Base-by-base conservation (phyloP, 2,329 filamentous ascomycete genomes). In the Pseudodiploospora longispora region DNA sequence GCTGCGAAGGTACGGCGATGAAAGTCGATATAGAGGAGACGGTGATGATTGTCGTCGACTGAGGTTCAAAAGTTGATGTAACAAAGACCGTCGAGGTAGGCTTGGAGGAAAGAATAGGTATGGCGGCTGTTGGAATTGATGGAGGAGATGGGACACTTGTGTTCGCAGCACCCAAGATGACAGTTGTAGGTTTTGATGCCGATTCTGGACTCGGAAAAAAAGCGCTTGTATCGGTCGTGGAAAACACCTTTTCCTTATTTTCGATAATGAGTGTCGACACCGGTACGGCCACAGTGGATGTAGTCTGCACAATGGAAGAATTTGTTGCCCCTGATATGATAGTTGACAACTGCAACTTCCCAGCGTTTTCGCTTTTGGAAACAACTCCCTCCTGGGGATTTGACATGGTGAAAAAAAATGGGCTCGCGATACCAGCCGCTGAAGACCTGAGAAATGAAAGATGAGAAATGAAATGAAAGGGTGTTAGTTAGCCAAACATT, bases 331-430 rank as follows among this genome's bases (percentile, higher is more conserved):
- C 36, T 7, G 27, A 28, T 45, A 38, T 12, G 47, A 41, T 27
- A 19, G 52, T 43, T 35, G 49, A 50, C 49, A 47, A 47, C 36
- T 40, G 47, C 42, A 50, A 78, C 59, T 68, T 67, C 57, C 67
- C 71, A 41, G 72, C 72, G 46, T 67, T 59, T 43, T 76, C 63
- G 40, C 60, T 70, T 43, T 73, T 77, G 46, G 74, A 66, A 48
- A 71, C 70, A 47, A 69, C 68, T 56, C 71, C 69, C 55, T 60
- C 58, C 50, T 65, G 66, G 57, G 74, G 66, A 56, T 59, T 64
- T 44, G 63, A 57, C 55, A 59, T 59, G 42, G 45, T 52, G 44
- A 50, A 38, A 36, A 47, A 40, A 46, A 48, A 51, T 51, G 53
- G 44, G 50, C 30, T 57, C 56, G 69, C 70, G 69, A 72, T 59